A percentile compares a stretch with the other conserved stretches of the same genome.
phyloP scores from a whole-genome alignment of 1,284 basidiomycete genomes.

The Melampsora americana region DNA sequence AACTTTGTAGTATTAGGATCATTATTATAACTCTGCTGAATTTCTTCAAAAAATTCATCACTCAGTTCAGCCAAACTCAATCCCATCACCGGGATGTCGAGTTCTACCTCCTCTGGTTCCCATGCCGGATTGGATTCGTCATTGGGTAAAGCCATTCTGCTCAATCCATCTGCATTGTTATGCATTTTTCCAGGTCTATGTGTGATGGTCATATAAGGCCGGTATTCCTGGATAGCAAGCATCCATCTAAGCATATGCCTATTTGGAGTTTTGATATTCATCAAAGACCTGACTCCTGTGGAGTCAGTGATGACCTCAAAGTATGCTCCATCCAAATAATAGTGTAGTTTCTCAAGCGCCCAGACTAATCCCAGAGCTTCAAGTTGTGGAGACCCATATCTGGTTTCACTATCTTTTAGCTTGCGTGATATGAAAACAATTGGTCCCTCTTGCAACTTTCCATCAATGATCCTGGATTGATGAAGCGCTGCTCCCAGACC shows the following conservation, averaged over 20 bases:
- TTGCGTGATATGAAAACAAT: slow-evolving; percentile 4
- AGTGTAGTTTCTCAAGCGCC: not conserved
- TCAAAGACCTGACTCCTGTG: not conserved
- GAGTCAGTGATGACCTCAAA: not conserved
- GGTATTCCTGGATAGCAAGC: not conserved
- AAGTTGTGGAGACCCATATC: not conserved
- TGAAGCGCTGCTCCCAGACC: not conserved
- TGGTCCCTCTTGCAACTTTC: not conserved
- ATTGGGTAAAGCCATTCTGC: not conserved
- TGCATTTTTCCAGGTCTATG: not conserved
- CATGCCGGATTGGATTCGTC: not conserved
- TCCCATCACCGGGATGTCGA: too few relatives aligned
- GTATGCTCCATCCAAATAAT: not conserved
- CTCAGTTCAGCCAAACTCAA: not conserved
- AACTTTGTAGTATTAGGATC: not conserved
- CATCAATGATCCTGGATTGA: not conserved
- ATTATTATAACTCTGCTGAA: not conserved
- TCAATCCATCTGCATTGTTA: not conserved
- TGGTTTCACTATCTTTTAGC: not conserved
- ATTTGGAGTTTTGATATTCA: slow-evolving; percentile 7
- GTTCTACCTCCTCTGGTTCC: not conserved
- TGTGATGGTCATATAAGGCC: not conserved
- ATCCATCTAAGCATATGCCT: slow-evolving; percentile 11
- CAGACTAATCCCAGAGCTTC: not conserved
- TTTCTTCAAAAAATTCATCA: not conserved